These are phyloP conservation scores for Mrakia blollopis DNA, from an alignment of 768 basidiomycete genomes.

Conservation along the genomic window DNA sequence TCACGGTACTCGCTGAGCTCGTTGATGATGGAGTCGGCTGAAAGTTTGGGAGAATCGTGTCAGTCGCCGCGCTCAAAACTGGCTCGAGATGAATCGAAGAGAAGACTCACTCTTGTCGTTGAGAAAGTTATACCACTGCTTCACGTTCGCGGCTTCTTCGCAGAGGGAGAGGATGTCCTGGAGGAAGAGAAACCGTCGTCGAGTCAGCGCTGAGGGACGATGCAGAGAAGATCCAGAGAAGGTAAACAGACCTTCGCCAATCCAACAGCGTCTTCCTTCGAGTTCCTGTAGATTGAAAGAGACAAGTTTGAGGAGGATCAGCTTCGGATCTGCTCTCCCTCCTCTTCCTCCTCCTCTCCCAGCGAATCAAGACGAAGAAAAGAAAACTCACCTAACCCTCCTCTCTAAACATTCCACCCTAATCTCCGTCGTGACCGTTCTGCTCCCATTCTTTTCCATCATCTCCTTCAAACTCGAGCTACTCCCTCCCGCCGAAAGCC, in stretches of 20 bases:
- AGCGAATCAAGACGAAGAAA: background rate
- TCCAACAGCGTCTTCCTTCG: slow-evolving; percentile 9
- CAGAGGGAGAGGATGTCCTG: slow-evolving; percentile 13
- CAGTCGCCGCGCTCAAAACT: too few relatives aligned
- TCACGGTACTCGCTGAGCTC: background rate
- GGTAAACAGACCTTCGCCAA: slow-evolving; percentile 1
- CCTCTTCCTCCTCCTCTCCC: background rate
- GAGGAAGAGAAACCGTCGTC: background rate
- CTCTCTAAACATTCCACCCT: slow-evolving; percentile 11
- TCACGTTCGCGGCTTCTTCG: slow-evolving; percentile 2
- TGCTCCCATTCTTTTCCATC: slow-evolving; percentile 7
- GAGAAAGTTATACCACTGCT: background rate
- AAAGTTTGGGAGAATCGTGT: background rate
- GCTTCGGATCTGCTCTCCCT: background rate
- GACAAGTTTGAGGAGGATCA: background rate
- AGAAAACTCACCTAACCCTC: background rate
- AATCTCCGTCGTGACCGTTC: slow-evolving; percentile 2
- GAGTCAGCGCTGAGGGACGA: background rate
- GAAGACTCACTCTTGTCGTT: background rate
- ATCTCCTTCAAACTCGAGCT: slow-evolving; percentile 13
- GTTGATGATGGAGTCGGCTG: slow-evolving; percentile 1
- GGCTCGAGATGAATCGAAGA: background rate
- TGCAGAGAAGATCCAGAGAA: background rate
- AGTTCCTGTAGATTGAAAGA: background rate
- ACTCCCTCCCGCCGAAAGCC: background rate